phyloP scores from a whole-genome alignment of 768 basidiomycete genomes.

The Chalciporus pseudorubinellus region DNA sequence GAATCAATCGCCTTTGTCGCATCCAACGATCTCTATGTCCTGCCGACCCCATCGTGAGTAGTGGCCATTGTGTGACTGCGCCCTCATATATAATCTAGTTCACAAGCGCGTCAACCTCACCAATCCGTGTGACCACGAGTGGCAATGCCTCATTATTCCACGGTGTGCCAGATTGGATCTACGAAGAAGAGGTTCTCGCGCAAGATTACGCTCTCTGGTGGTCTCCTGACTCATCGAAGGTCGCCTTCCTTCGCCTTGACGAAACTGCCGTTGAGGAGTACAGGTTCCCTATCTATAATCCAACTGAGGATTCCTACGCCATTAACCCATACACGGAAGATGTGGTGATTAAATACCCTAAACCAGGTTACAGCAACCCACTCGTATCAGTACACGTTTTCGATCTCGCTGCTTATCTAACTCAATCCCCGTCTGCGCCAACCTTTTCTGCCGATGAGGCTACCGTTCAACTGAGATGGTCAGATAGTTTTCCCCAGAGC shows the following conservation, averaged over 20 bases:
- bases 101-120: conserved; percentile 35
- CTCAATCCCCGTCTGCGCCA: conserved; percentile 27
- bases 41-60: conserved; percentile 63
- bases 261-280: conserved; percentile 87
- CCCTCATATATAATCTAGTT: conserved; percentile 5
- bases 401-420: conserved; percentile 59
- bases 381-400: conserved; percentile 82
- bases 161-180: conserved; percentile 97
- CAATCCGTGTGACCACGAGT: conserved; percentile 76
- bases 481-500: conserved; percentile 48
- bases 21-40: conserved; percentile 85
- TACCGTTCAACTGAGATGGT: conserved; percentile 67
- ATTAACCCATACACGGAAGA: conserved; percentile 75
- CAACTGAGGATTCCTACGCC: conserved; percentile 61
- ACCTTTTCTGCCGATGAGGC: conserved; percentile 37
- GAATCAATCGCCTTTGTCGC: conserved; percentile 85
- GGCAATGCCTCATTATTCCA: conserved; percentile 87
- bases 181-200: conserved; percentile 87
- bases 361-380: conserved; percentile 89
- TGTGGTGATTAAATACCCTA: conserved; percentile 75
- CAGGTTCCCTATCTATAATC: conserved; percentile 90
- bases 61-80: not conserved
- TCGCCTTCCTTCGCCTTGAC: conserved; percentile 87
- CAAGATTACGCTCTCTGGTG: conserved; percentile 83
- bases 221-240: conserved; percentile 57